Evolutionary conservation across 2,329 filamentous ascomycete genomes (phyloP), one percentile per base, ranked within the genome.

Genomic region (Byssochlamys sp.): DNA sequence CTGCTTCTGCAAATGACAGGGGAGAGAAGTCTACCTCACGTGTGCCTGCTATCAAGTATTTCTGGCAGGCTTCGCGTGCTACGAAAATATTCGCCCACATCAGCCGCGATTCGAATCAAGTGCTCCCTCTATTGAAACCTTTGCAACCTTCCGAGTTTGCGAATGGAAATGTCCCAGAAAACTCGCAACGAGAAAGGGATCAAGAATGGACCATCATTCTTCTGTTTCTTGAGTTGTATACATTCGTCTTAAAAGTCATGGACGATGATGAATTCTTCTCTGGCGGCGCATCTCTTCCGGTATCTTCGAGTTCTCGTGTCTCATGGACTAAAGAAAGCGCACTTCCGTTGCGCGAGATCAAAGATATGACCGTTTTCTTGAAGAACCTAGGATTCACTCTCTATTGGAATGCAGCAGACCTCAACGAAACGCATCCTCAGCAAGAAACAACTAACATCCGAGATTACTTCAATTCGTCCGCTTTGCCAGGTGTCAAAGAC

Each of bases 211-310:
- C 88, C 19, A 86, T 94, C 1, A 84, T 96, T 49, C 78, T 97
- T 0, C 81, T 99, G 0, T 97, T 99, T 68, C 80, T 99, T 4
- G 94, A 99, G 66, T 81, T 99, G 0, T 99, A 96, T 69, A 90
- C 88, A 1, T 97, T 97, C 69, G 84, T 96, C 2, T 78, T 97
- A 11, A 88, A 94, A 64, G 84, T 97, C 33, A 95, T 92, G 70
- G 94, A 99, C 64, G 94, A 99, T 62, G 92, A 97, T 63, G 94
- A 99, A 65, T 99, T 99, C 69, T 88, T 95, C 60, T 82, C 84
- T 57, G 80, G 80, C 57, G 75, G 82, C 60, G 75, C 72, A 45
- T 75, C 78, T 27, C 63, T 75, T 24, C 63, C 71, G n/a, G 69
- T 75, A 70, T 28, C 75, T 71, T 26, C 77, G 66, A 57, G 81